Evolutionary conservation across 2,329 filamentous ascomycete species (phyloP).

Genomic region (Metarhizium anisopliae): DNA sequence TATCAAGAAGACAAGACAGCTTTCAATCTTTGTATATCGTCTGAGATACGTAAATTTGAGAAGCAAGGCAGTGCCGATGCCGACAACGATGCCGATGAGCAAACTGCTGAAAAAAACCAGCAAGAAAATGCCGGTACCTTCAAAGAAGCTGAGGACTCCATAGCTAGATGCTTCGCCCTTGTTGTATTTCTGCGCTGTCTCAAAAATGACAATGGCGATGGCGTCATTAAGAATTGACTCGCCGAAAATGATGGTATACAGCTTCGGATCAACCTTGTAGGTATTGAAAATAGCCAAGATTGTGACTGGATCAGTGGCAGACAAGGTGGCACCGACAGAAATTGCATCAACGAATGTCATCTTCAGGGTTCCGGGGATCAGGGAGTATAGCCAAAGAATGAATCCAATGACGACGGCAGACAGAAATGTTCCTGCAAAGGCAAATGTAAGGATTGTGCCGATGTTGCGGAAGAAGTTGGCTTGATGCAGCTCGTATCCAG

Average conservation of each 20-base stretch:
- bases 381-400: conserved; percentile 82
- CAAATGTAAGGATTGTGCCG: conserved; percentile 93
- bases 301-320: conserved; percentile 93
- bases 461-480: conserved; percentile 99
- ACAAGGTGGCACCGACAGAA: conserved; percentile 90
- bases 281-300: conserved; percentile 98
- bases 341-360: conserved; percentile 94
- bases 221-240: conserved; percentile 98
- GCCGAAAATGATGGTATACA: conserved; percentile 98
- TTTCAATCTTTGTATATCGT: conserved; percentile 92
- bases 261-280: conserved; percentile 97
- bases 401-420: conserved; percentile 90
- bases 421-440: conserved; percentile 93
- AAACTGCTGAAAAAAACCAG: conserved; percentile 92
- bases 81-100: conserved; percentile 78
- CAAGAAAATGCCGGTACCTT: conserved; percentile 90
- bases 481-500: conserved; percentile 94
- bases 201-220: conserved; percentile 96
- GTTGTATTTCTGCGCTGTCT: conserved; percentile 90
- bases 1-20: conserved; percentile 85
- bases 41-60: conserved; percentile 93
- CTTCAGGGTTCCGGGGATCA: conserved; percentile 72
- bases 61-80: conserved; percentile 75
- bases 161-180: conserved; percentile 63
- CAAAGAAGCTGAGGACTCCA: conserved; percentile 74